A percentile compares a stretch with the other conserved stretches of the same genome.
phyloP scores from a whole-genome alignment of 2,329 filamentous ascomycete species.

The Aspergillus texensis region DNA sequence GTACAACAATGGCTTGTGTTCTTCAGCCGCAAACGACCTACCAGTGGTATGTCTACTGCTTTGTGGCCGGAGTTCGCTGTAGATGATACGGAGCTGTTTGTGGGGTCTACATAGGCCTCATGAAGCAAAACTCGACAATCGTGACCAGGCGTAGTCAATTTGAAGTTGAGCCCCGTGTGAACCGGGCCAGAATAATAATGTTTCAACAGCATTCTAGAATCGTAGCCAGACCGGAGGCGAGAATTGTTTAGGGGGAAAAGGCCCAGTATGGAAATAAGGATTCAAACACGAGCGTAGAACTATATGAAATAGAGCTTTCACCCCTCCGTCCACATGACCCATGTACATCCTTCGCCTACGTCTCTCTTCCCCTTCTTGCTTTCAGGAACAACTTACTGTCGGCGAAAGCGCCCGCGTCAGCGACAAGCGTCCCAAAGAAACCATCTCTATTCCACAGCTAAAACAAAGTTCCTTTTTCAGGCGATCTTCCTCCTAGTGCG shows the following conservation, averaged over 20 bases:
- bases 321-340: slow-evolving; percentile 23
- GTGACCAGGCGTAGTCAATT: not conserved
- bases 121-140: not conserved
- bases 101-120: not conserved
- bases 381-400: slow-evolving; percentile 20
- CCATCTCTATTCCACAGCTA: slow-evolving; percentile 45
- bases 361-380: slow-evolving; percentile 15
- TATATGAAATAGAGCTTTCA: slow-evolving; percentile 28
- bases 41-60: not conserved
- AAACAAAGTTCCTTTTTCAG: slow-evolving; percentile 45
- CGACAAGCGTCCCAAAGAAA: slow-evolving; percentile 28
- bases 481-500: slow-evolving; percentile 43
- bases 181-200: slow-evolving; percentile 11
- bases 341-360: slow-evolving; percentile 24
- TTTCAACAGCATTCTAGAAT: slow-evolving; percentile 11
- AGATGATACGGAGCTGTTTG: not conserved
- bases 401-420: slow-evolving; percentile 21
- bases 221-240: slow-evolving; percentile 19
- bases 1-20: not conserved
- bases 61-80: not conserved
- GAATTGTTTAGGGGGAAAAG: slow-evolving; percentile 17
- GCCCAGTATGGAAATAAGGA: slow-evolving; percentile 26
- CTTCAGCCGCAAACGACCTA: slow-evolving; percentile 1
- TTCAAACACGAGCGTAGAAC: slow-evolving; percentile 28
- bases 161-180: not conserved